Evolutionary conservation across 352 stramenopile genomes (phyloP), one percentile per base, ranked within the genome.

Genomic region (Globisporangium iwayamae): DNA sequence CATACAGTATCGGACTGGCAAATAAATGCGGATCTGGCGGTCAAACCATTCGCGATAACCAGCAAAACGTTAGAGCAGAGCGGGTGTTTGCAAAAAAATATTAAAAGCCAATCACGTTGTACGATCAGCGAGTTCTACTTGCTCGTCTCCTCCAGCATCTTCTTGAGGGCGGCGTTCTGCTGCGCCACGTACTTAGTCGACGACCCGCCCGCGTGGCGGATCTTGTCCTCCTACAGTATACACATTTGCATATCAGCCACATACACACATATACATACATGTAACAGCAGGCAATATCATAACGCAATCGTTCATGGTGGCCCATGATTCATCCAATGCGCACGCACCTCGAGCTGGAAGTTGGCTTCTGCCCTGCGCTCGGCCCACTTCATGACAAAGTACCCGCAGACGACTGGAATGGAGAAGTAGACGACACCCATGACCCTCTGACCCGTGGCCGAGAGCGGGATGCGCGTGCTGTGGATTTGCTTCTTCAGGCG

Each of bases 321-420:
- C 14, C 41, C 41, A 22, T 4, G 5, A 20, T n/a, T 4, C 4
- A 22, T 36, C 32, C 11, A 34, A 56, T 16, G 30, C 51, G 32
- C 34, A 91, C 51, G 32, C 34, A 91, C 84, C 84, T 93, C 81
- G 20, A 75, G 68, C 63, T 81, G 75, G 61, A 93, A 90, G 67
- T 96, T 96, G 48, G 64, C 65, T 38, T 92, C 79, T 10, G 89
- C 85, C 32, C 72, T 78, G 53, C 74, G 68, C 57, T 93, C 80
- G 18, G 90, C 71, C 88, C 89, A 97, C 68, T 98, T 90, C 93
- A 98, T 98, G 61, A 98, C 72, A 66, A 83, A 96, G 69, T 96
- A 96, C 48, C 93, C 93, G 43, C 77, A 78, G 9, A 97, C 69
- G 46, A 98, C 74, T 0, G 93, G 93, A 45, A 90, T 79, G 38